Evolutionary conservation across 208 protist genomes (phyloP), one percentile per base, ranked within the genome.

Genomic region (Trypanosoma avium): DNA sequence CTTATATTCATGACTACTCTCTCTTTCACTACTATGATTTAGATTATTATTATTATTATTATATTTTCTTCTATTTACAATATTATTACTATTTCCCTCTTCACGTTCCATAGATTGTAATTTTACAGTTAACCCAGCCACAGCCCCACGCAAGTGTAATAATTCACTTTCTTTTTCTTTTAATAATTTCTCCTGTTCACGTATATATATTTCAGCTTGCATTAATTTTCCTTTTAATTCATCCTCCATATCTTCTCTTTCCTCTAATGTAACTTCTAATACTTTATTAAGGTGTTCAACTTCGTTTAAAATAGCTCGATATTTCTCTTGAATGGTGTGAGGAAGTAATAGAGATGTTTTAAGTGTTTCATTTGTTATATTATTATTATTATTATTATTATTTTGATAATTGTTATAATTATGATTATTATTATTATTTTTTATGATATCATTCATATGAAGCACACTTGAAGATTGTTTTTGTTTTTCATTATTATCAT

Each of bases 231-330:
- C 32, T n/a, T 43, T 33, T n/a, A 59, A 35, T 24, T 60, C 26
- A 8, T 19, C n/a, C 40, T 47, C n/a, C 35, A 52, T 15, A 15
- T 65, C 66, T 6, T 58, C 57, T 1, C 45, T 47, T 7, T 63
- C 61, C 48, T 56, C 61, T 3, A 59, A 15, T 12, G 62, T 55
- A 24, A 54, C 62, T 17, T 47, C 43, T 8, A 69, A 29, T 12
- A 61, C 19, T 32, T 45, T 36, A 32, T 55, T 65, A 19, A 72
- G 55, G 13, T 43, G 48, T 32, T 63, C 55, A 32, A 72, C 66
- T 22, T 72, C 66, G 12, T 15, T 40, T 3, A 72, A 27, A 22
- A 72, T 72, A 17, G 66, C 66, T 3, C 49, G 0, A 33, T 62
- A 72, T 49, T 65, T 63, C 10, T 60, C 47, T 15, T 53, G 55